phyloP scores from a whole-genome alignment of 2,329 filamentous ascomycete genomes.

The Fusarium sterilihyphosum region DNA sequence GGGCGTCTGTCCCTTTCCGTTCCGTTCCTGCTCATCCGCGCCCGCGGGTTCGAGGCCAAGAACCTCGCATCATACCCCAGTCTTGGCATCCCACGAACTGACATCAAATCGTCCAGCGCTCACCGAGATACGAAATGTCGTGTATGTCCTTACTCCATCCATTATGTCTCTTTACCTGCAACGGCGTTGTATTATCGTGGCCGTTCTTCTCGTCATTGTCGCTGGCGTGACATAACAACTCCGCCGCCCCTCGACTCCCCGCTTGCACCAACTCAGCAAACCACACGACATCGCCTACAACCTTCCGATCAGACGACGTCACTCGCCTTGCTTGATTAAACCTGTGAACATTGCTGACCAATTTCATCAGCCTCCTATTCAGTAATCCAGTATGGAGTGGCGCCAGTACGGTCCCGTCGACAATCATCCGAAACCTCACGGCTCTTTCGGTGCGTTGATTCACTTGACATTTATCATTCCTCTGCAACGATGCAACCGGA shows the following conservation, averaged over 20 bases:
- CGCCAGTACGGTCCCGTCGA: conserved; percentile 60
- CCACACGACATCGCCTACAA: background rate
- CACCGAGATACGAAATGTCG: conserved; percentile 61
- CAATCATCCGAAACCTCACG: conserved; percentile 66
- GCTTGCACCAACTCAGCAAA: conserved; percentile 1
- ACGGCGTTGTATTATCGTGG: conserved; percentile 10
- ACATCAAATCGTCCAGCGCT: conserved; percentile 53
- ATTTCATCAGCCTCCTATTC: conserved; percentile 62
- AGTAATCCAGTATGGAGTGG: conserved; percentile 67
- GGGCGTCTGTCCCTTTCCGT: conserved; percentile 21
- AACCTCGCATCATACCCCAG: conserved; percentile 42
- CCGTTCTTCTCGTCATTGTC: conserved; percentile 10
- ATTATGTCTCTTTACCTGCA: conserved; percentile 18
- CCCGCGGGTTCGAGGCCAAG: conserved; percentile 42
- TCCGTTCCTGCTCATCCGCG: conserved; percentile 24
- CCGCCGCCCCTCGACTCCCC: conserved; percentile 8
- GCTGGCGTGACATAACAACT: conserved; percentile 3
- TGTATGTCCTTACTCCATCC: conserved; percentile 51
- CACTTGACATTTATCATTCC: background rate
- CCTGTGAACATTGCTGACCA: conserved; percentile 29
- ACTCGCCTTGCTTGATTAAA: background rate
- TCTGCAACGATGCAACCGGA: background rate
- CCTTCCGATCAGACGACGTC: background rate
- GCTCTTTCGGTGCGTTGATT: conserved; percentile 60
- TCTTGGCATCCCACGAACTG: conserved; percentile 50